Conservation (phyloP, 202 grass and related monocot species). For the Sporobolus alterniflorus region DNA sequence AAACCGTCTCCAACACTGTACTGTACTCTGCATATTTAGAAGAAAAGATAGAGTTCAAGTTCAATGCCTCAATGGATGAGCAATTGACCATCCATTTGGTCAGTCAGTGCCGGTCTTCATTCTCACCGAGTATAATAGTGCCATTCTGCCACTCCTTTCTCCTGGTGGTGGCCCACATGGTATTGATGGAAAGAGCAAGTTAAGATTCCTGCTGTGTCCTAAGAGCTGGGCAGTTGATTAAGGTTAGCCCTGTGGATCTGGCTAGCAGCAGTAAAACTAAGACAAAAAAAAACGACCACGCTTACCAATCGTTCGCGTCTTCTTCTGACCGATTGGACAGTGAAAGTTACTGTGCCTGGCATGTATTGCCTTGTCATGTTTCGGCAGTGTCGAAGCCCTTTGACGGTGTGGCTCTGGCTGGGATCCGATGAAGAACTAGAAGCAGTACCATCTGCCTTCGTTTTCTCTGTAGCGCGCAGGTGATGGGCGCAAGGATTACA, state of each 20-base stretch:
- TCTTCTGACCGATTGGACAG: conserved; percentile 34
- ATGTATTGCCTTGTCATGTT: conserved; percentile 29
- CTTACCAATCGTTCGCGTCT: conserved; percentile 50
- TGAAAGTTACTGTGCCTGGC: neutral
- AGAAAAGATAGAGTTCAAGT: neutral
- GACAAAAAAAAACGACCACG: conserved; percentile 51
- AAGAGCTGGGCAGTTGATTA: conserved; percentile 51
- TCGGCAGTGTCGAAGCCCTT: conserved; percentile 25
- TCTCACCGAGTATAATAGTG: conserved; percentile 15
- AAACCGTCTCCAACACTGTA: neutral
- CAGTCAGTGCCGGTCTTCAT: conserved; percentile 1
- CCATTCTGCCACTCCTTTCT: conserved; percentile 20
- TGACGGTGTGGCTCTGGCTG: neutral
- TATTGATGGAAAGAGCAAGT: conserved; percentile 56
- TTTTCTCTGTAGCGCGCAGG: conserved; percentile 12
- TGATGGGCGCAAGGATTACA: conserved; percentile 26
- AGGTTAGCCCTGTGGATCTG: conserved; percentile 49
- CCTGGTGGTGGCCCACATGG: conserved; percentile 37
- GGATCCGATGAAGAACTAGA: conserved; percentile 18
- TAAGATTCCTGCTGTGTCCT: conserved; percentile 76
- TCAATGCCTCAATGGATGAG: conserved; percentile 6
- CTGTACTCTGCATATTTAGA: conserved; percentile 2
- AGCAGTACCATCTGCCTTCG: neutral
- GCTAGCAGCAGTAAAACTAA: conserved; percentile 28
- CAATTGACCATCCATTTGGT: conserved; percentile 2